Evolutionary conservation across 2,329 filamentous ascomycete species (phyloP), one percentile per base, ranked within the genome.

Genomic region (Stagonosporopsis vannaccii): DNA sequence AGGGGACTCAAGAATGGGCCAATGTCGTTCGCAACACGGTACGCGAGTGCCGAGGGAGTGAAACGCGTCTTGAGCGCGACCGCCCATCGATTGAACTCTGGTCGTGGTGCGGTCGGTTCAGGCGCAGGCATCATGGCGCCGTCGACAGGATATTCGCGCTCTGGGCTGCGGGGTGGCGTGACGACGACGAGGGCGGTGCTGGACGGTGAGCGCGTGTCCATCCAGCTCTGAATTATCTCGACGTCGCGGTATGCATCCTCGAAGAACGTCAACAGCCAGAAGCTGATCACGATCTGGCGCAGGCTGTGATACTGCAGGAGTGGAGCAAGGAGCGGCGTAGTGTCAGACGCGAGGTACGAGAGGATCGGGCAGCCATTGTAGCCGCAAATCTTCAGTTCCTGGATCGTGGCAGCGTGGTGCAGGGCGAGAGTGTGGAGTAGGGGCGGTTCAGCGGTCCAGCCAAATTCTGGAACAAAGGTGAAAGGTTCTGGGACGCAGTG

Each of bases 321-420:
- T 2, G 76, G 67, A 8, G 66, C 61, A 11, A 81, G 70, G 7
- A 81, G 64, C 0, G 75, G 70, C 0, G 59, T 61, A 0, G 77
- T 78, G 42, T 79, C 76, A 0, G 74, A 63, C 0, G 75, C 77
- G 7, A 73, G 69, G 4, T 67, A 41, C 5, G 75, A 76, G 26
- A 81, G 71, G 1, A 79, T 70, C 0, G 79, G 75, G 13, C 75
- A 72, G 33, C 79, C 79, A 45, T 75, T 75, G 63, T 79, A 81
- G 30, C 79, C 80, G 53, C 79, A 81, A 39, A 82, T 76, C 55
- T 81, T 82, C 44, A 82, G 73, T 58, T 81, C 79, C 19, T 71
- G 72, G 13, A 81, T 58, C 1, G 76, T 80, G 8, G 55, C 59
- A 6, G 75, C 73, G 55, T 80, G 77, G 55, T 75, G 73, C 0